Evolutionary conservation across 768 basidiomycete genomes (phyloP).

Genomic region (Kwoniella europaea): DNA sequence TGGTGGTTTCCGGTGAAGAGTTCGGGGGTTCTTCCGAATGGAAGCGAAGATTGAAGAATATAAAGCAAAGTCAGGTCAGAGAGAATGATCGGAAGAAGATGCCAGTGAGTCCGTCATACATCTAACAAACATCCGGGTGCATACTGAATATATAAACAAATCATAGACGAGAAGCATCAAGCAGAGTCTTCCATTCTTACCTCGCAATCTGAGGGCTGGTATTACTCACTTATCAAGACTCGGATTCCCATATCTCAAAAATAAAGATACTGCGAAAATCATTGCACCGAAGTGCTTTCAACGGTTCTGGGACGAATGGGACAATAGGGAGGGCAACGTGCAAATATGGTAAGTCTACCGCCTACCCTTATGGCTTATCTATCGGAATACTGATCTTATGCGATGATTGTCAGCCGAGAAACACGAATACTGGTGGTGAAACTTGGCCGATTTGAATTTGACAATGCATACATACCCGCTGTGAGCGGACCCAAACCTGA

Average conservation of each 20-base stretch:
- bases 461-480: no score
- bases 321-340: neutral
- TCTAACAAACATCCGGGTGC: neutral
- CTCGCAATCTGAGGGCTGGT: neutral
- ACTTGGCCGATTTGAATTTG: neutral
- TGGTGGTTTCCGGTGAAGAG: neutral
- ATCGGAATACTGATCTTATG: neutral
- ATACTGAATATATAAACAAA: neutral
- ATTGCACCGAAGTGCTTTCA: neutral
- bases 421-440: neutral
- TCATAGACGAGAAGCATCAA: no score
- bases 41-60: no score
- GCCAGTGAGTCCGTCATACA: neutral
- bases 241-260: neutral
- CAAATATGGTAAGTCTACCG: conserved; percentile 1
- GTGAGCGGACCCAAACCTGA: neutral
- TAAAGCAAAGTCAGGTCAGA: neutral
- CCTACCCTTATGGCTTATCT: neutral
- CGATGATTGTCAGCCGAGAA: neutral
- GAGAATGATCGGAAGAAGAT: neutral
- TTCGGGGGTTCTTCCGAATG: neutral
- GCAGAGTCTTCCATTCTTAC: neutral
- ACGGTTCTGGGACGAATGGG: neutral
- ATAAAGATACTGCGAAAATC: neutral
- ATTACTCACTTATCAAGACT: neutral